phyloP scores from a whole-genome alignment of 306 rosid species.

The Bauhinia variegata region DNA sequence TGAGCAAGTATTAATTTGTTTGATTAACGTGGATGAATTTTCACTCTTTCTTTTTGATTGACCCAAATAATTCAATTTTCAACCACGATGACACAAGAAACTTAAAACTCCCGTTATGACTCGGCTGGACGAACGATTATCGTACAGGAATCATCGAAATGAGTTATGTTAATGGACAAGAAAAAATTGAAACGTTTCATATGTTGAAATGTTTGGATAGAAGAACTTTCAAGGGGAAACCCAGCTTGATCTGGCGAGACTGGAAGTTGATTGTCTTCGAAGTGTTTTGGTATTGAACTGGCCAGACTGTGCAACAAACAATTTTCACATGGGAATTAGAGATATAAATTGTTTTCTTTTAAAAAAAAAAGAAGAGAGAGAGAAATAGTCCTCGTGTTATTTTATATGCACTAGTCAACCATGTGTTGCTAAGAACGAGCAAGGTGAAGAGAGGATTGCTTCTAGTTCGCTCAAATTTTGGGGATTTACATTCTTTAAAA shows the following conservation, averaged over 20 bases:
- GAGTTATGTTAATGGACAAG: not conserved
- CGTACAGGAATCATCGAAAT: not conserved
- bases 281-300: not conserved
- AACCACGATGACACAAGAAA: not conserved
- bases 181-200: not conserved
- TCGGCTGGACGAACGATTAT: not conserved
- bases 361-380: not conserved
- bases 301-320: not conserved
- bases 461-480: not conserved
- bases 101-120: not conserved
- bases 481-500: not conserved
- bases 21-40: not conserved
- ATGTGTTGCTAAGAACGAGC: not conserved
- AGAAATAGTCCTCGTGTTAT: not conserved
- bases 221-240: not conserved
- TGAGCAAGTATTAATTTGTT: not conserved
- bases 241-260: too few species aligned
- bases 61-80: too few species aligned
- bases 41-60: not conserved
- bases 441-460: not conserved
- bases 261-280: too few species aligned
- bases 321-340: too few species aligned
- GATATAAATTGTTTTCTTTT: too few species aligned
- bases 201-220: not conserved
- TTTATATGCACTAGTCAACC: constrained; percentile 4